Evolutionary conservation across 2,329 filamentous ascomycete genomes (phyloP).

Genomic region (Fusarium torreyae): DNA sequence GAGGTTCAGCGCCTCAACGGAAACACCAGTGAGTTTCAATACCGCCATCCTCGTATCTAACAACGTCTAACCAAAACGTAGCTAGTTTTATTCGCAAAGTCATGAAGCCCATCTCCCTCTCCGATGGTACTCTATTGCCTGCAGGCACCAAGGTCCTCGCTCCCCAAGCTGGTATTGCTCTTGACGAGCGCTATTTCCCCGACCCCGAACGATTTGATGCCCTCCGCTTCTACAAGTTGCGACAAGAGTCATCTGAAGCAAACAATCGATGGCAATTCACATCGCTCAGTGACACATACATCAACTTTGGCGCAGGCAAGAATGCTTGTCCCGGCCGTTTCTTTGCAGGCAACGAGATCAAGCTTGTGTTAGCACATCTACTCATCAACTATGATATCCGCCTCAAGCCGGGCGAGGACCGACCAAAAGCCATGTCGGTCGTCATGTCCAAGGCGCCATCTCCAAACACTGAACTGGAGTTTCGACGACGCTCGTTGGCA

Average conservation of each 20-base stretch:
- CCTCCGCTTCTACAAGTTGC: conserved; percentile 64
- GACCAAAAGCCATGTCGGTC: conserved; percentile 57
- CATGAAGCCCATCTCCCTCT: conserved; percentile 61
- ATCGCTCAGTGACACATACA: conserved; percentile 59
- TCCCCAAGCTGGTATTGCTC: conserved; percentile 59
- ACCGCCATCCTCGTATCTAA: background rate
- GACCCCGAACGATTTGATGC: conserved; percentile 63
- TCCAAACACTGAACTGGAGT: conserved; percentile 60
- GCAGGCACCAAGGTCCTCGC: conserved; percentile 60
- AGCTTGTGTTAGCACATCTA: conserved; percentile 60
- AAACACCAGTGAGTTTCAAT: conserved; percentile 58
- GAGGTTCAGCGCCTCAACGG: conserved; percentile 59
- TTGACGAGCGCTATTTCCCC: conserved; percentile 59
- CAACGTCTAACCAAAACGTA: conserved; percentile 45
- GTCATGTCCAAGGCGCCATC: conserved; percentile 60
- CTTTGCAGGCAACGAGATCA: conserved; percentile 63
- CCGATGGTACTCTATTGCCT: conserved; percentile 62
- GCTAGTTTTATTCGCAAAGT: conserved; percentile 64
- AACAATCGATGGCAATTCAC: conserved; percentile 61
- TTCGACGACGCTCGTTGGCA: conserved; percentile 53
- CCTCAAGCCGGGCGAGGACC: conserved; percentile 56
- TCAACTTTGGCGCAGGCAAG: conserved; percentile 64
- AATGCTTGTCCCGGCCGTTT: conserved; percentile 66
- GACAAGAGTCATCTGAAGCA: conserved; percentile 57
- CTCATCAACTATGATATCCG: conserved; percentile 62